Percentiles rank a stretch among this genome's conserved stretches.
Conservation (phyloP, 805 yeast species). For the Yamadazyma phyllophila region DNA sequence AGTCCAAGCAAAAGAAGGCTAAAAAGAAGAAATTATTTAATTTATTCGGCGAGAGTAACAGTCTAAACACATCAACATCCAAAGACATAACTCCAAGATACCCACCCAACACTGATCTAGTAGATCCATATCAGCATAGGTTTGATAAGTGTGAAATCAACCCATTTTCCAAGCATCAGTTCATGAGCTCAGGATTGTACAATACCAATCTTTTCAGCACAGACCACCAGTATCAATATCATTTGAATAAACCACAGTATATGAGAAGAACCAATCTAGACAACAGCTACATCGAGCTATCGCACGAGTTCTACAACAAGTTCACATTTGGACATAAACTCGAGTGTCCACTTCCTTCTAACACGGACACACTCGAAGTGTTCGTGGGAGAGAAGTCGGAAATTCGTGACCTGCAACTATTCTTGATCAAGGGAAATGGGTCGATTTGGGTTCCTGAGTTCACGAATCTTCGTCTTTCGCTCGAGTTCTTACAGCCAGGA, state of each 20-base stretch:
- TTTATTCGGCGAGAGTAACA: constrained; percentile 1
- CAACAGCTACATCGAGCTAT: constrained; percentile 30
- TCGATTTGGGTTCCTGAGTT: constrained; percentile 42
- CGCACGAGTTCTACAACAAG: constrained; percentile 23
- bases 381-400: constrained; percentile 28
- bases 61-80: neutral
- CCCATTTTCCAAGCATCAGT: constrained; percentile 21
- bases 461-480: constrained; percentile 39
- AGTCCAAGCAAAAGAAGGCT: neutral
- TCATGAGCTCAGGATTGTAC: constrained; percentile 37
- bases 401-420: constrained; percentile 13
- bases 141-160: constrained; percentile 30
- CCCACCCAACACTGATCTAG: neutral
- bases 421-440: constrained; percentile 7
- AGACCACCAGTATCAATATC: constrained; percentile 38
- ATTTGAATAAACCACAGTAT: constrained; percentile 45
- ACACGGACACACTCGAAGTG: constrained; percentile 25
- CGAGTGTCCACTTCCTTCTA: constrained; percentile 20
- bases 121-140: constrained; percentile 3
- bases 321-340: constrained; percentile 21
- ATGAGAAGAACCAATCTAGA: constrained; percentile 19
- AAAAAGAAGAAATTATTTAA: constrained; percentile 1
- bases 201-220: constrained; percentile 41
- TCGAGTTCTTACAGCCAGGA: constrained; percentile 46
- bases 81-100: constrained; percentile 2